A percentile compares a stretch with the other conserved stretches of the same genome.
Evolutionary conservation across 208 protist species (phyloP).

Genomic region (Leishmania mexicana): DNA sequence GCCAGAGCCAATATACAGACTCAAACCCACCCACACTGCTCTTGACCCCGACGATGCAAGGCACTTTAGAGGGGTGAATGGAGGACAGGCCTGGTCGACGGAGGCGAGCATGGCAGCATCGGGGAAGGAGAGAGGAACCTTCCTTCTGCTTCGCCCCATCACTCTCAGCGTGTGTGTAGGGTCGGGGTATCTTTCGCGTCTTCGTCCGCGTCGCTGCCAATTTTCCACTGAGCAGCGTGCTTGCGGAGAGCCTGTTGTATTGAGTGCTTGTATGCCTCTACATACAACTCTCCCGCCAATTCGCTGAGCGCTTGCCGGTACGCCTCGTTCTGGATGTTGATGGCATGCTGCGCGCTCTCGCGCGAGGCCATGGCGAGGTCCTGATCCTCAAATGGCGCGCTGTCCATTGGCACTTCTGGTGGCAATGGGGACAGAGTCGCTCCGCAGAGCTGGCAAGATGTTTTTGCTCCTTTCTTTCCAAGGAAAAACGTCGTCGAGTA

Average conservation of each 20-base stretch:
- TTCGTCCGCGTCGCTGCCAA: constrained; percentile 4
- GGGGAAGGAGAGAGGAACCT: background rate
- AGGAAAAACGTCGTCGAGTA: background rate
- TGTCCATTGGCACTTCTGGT: background rate
- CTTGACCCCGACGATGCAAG: background rate
- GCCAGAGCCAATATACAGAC: background rate
- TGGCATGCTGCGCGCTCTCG: constrained; percentile 51
- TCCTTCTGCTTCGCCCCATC: background rate
- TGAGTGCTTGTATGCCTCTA: constrained; percentile 49
- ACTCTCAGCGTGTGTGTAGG: background rate
- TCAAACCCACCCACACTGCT: background rate
- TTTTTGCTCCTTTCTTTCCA: background rate
- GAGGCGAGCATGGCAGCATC: background rate
- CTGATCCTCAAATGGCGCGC: constrained; percentile 31
- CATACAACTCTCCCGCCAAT: constrained; percentile 74
- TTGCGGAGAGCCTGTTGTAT: constrained; percentile 20
- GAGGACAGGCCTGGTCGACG: background rate
- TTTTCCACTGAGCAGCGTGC: constrained; percentile 15
- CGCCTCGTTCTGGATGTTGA: constrained; percentile 59
- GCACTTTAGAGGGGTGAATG: background rate
- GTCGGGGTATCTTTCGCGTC: background rate
- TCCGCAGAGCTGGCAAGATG: background rate
- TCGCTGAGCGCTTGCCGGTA: constrained; percentile 72
- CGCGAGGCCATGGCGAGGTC: constrained; percentile 65
- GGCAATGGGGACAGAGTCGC: background rate